Evolutionary conservation across 169 alveolate genomes (phyloP), one percentile per base, ranked within the genome.

Genomic region (Plasmodium berghei): DNA sequence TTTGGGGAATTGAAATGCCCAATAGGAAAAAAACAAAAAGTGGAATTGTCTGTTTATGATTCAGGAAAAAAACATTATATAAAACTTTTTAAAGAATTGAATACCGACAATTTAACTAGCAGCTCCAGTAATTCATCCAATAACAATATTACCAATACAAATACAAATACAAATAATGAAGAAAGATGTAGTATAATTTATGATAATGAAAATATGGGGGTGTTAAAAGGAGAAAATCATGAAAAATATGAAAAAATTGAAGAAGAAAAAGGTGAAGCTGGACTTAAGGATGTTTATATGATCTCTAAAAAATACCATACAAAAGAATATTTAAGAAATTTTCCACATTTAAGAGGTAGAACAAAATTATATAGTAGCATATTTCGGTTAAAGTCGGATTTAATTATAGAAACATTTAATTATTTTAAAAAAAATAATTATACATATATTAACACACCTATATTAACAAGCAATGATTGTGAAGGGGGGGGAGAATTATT

Each of bases 401-500:
- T 58, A 93, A 96, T 93, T 62, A 90, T 62, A 73, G 94, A 87
- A 94, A 97, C 97, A 87, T 66, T 88, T 96, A 14, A 90, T 93
- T 93, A 94, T 93, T 52, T 96, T 96, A 91, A 93, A 92, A 87
- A 94, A 28, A 94, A 93, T 77, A 97, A 98, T 1, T 99, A 96
- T 86, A 90, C 95, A 67, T 97, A 98, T 92, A 96, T 98, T 63
- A 99, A 98, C 73, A 98, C 99, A 34, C 99, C 99, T 14, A 94
- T 97, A n/a, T 96, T 99, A 55, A 99, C 99, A 9, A 98, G 98
- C 9, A 95, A 99, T 48, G 99, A 98, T 88, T 98, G 99, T 67
- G 99, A 99, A 92, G 99, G 99, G 24, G 99, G 99, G 12, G 99
- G 99, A 18, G 99, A 98, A 90, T 96, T 98, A 98, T 98, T 98